Evolutionary conservation across 2,329 filamentous ascomycete genomes (phyloP), one percentile per base, ranked within the genome.

Genomic region (Harringtonia aguacate): DNA sequence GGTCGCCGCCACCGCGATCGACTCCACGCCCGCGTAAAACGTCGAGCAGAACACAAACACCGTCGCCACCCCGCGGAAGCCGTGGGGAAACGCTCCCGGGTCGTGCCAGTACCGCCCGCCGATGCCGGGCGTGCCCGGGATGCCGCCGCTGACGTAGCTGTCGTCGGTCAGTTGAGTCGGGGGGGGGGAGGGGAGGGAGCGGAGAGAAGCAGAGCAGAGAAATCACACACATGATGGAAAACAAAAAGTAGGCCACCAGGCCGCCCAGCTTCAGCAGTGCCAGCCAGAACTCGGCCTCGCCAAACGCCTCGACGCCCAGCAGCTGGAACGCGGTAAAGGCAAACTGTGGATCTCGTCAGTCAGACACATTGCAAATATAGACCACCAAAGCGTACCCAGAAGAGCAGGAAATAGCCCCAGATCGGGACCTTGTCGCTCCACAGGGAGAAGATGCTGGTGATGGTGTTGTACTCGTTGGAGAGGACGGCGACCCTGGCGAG

Each of bases 241-340:
- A 86, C 50, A 88, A 66, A 59, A 85, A 84, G 59, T 83, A 86
- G 1, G 81, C 81, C 2, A 83, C 64, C 2, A 88, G 64, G 1
- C 81, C 81, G 4, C 79, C 58, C 6, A 88, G 71, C 56, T 89
- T 89, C 56, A 87, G 62, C 15, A 82, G 69, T 1, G 83, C 80
- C 45, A 88, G 73, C 81, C 83, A 88, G 56, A 88, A 87, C 56
- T 90, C 85, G 10, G 82, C 77, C 56, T 89, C 84, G 14, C 84
- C 84, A 56, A 87, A 89, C 4, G 80, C 77, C 52, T 80, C 76
- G 1, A 88, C 79, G 1, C 82, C 82, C 2, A 87, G 65, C 29
- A 87, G 68, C 54, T 87, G 84, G 46, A 87, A 77, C 0, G 64
- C 68, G 1, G 81, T 67, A 50, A 88, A 84, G 0, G 77, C 62